A percentile compares a stretch with the other conserved stretches of the same genome.
These are phyloP conservation scores for Trichocladium antarcticum DNA, from an alignment of 495 filamentous ascomycete species.

Conservation along the genomic window DNA sequence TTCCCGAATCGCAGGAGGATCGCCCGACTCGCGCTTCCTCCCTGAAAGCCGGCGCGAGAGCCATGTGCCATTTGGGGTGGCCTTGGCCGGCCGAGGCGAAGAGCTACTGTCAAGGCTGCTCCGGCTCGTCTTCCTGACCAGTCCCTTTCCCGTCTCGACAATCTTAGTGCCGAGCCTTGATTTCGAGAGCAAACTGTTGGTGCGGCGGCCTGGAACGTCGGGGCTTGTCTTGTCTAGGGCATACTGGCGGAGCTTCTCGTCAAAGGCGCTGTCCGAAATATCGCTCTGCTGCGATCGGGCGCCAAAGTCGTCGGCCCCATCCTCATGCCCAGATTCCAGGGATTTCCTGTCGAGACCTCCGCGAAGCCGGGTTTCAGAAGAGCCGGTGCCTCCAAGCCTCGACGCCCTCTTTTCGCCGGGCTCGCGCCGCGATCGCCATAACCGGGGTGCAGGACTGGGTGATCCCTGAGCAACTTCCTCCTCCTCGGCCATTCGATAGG, in stretches of 20 bases:
- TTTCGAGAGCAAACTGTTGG: conserved; percentile 25
- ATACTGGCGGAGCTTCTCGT: conserved; percentile 23
- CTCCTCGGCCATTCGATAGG: conserved; percentile 36
- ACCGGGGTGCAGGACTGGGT: conserved; percentile 38
- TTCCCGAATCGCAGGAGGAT: background rate
- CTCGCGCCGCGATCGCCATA: conserved; percentile 24
- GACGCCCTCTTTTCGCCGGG: conserved; percentile 16
- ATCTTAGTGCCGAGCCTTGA: conserved; percentile 23
- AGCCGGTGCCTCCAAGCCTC: conserved; percentile 5
- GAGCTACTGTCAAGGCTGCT: conserved; percentile 19
- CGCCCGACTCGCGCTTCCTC: conserved; percentile 11
- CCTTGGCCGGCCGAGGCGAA: conserved; percentile 7
- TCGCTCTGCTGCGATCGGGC: conserved; percentile 13
- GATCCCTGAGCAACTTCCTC: conserved; percentile 33
- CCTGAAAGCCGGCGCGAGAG: conserved; percentile 19
- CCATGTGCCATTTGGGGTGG: conserved; percentile 11
- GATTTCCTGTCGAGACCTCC: background rate
- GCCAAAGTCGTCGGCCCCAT: conserved; percentile 9
- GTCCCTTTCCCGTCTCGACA: conserved; percentile 24
- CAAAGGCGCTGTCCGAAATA: conserved; percentile 21
- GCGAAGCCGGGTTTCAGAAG: conserved; percentile 3
- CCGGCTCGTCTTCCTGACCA: conserved; percentile 29
- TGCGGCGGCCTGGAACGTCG: conserved; percentile 20
- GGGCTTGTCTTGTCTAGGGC: conserved; percentile 6
- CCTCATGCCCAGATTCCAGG: conserved; percentile 1